Base-by-base conservation (phyloP, 345 rosid species). In the Arabidopsis arenosa region DNA sequence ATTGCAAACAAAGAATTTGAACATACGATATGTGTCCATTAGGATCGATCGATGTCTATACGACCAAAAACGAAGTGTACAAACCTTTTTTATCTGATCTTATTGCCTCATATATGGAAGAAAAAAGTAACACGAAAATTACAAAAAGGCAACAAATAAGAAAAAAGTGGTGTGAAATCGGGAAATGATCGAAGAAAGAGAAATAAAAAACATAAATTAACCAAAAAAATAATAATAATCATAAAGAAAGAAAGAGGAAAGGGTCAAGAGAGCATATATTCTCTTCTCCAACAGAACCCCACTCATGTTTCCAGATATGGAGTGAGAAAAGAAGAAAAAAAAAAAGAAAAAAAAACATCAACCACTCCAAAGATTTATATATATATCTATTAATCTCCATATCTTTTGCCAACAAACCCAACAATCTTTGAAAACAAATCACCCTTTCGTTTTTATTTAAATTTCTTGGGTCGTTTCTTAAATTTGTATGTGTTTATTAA, bases 261-360 rank as follows among this genome's bases (percentile, higher is more conserved):
- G 78, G 77, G 85, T 57, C 82, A 84, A 84, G 85, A 73, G 82
- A 90, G 93, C 90, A 87, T 87, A 88, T 90, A 90, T 90, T 90
- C 96, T 82, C 86, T 76, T 72, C 74, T 83, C 81, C 82, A 83
- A 80, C 84, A 70, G 77, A 80, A 76, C 91, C 91, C 91, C 91
- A 87, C 93, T 72, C 65, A 80, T 87, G 90, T 83, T 87, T 86
- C 88, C 87, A 70, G 88, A 84, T 88, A 86, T 84, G 89, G 96
- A 81, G 90, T 88, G 90, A 83, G 80, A 86, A 75, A 63, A 79
- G 76, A 83, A 85, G 73, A n/a, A 66, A 45, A n/a, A 8, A 7
- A 18, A 67, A 13, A 83, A 28, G 30, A 28, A 40, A 35, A 18
- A 30, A 70, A 30, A 84, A 54, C 66, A 67, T 79, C 81, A 84